phyloP scores from a whole-genome alignment of 2,329 filamentous ascomycete species.

The Coleophoma crateriformis region DNA sequence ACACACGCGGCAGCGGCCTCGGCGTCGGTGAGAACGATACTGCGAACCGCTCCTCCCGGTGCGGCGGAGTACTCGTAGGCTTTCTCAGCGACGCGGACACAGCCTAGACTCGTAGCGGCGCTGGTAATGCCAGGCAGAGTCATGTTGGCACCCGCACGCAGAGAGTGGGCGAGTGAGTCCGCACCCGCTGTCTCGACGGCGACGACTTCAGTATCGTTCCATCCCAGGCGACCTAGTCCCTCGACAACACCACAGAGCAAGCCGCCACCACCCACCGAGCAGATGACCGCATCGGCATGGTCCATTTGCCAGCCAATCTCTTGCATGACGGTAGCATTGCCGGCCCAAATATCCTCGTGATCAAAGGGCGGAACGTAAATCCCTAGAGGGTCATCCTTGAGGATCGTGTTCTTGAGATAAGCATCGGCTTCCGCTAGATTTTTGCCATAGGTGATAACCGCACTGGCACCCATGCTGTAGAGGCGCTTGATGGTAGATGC shows the following conservation, averaged over 20 bases:
- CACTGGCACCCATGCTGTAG: slow-evolving; percentile 53
- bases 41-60: slow-evolving; percentile 7
- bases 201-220: slow-evolving; percentile 41
- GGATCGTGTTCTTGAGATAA: slow-evolving; percentile 54
- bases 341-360: slow-evolving; percentile 61
- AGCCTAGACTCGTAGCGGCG: slow-evolving; percentile 69
- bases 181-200: slow-evolving; percentile 74
- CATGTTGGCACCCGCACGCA: slow-evolving; percentile 50
- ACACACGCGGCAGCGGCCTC: slow-evolving; percentile 76
- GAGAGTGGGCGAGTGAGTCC: slow-evolving; percentile 59
- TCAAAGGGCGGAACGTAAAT: slow-evolving; percentile 70
- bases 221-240: slow-evolving; percentile 34
- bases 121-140: slow-evolving; percentile 68
- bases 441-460: slow-evolving; percentile 63
- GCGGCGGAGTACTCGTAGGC: slow-evolving; percentile 57
- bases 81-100: slow-evolving; percentile 58
- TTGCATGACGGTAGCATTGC: slow-evolving; percentile 53
- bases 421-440: slow-evolving; percentile 66
- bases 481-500: slow-evolving; percentile 69
- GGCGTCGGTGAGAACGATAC: slow-evolving; percentile 53
- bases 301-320: slow-evolving; percentile 22
- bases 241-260: slow-evolving; percentile 71
- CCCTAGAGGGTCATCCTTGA: slow-evolving; percentile 39
- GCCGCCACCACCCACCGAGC: slow-evolving; percentile 75
- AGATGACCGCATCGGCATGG: slow-evolving; percentile 46